phyloP scores from a whole-genome alignment of 495 filamentous ascomycete genomes.

The Paragyromitra xinjiangensis region DNA sequence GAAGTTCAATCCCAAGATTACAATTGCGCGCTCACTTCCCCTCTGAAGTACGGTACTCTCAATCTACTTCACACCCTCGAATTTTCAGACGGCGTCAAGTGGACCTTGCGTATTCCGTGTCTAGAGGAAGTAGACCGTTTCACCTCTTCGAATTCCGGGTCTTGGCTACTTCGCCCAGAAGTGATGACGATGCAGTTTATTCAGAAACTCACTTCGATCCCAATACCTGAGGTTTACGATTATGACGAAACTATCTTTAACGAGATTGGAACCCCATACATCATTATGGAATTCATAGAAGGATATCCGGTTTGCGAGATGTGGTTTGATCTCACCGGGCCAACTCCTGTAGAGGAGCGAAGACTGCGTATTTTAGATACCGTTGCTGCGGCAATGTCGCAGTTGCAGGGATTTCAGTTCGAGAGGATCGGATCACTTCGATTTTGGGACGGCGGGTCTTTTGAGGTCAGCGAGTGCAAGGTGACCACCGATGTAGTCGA shows the following conservation, averaged over 20 bases:
- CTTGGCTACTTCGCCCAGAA: slow-evolving; percentile 12
- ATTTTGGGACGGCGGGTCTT: not conserved
- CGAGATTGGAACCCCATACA: slow-evolving; percentile 4
- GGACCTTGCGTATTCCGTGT: not conserved
- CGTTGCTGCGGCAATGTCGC: slow-evolving; percentile 9
- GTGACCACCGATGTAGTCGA: not conserved
- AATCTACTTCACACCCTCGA: not conserved
- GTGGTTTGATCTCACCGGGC: slow-evolving; percentile 6
- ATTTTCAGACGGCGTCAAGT: not conserved
- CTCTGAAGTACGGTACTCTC: not conserved
- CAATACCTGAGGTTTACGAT: slow-evolving; percentile 10
- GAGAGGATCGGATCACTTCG: not conserved
- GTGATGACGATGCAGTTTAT: slow-evolving; percentile 23
- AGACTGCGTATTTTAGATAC: slow-evolving; percentile 8
- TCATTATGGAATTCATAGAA: slow-evolving; percentile 14
- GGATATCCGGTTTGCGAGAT: not conserved
- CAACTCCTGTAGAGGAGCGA: not conserved
- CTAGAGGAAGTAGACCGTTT: not conserved
- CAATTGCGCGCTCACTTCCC: not conserved
- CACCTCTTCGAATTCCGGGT: not conserved
- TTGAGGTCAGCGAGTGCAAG: not conserved
- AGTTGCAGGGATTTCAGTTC: not conserved
- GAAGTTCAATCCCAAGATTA: not conserved
- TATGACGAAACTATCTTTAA: slow-evolving; percentile 12
- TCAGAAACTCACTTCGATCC: slow-evolving; percentile 24